phyloP scores from a whole-genome alignment of 1,284 basidiomycete species.

The Pseudozyma thailandica region DNA sequence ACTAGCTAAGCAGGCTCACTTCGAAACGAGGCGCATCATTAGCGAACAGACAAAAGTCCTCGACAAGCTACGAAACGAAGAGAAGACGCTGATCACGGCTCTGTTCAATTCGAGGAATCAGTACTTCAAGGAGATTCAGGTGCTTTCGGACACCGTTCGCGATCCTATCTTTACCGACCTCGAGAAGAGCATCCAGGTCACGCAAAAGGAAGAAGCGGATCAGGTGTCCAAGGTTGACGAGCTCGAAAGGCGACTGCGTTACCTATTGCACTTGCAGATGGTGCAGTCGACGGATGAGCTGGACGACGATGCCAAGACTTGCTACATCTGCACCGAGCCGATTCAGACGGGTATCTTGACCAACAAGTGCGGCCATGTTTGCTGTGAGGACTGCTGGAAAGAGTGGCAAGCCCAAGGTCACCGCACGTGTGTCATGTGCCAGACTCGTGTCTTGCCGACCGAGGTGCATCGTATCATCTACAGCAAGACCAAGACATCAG shows the following conservation, averaged over 20 bases:
- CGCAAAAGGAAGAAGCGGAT: constrained; percentile 46
- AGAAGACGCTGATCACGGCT: constrained; percentile 33
- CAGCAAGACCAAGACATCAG: constrained; percentile 2
- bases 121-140: constrained; percentile 65
- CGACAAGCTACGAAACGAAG: constrained; percentile 46
- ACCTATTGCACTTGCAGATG: constrained; percentile 55
- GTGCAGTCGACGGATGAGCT: constrained; percentile 45
- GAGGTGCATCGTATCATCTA: constrained; percentile 64
- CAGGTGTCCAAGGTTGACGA: constrained; percentile 41
- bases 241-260: constrained; percentile 52
- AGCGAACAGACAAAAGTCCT: constrained; percentile 42
- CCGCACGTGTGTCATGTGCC: constrained; percentile 60
- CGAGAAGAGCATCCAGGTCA: constrained; percentile 22
- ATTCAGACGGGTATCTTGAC: constrained; percentile 60
- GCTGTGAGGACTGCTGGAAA: constrained; percentile 64
- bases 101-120: constrained; percentile 58
- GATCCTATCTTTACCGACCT: constrained; percentile 49
- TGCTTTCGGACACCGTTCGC: constrained; percentile 60
- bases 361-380: constrained; percentile 59
- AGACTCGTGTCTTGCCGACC: constrained; percentile 49
- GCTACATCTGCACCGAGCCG: constrained; percentile 62
- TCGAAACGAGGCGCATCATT: constrained; percentile 32
- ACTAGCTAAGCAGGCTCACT: constrained; percentile 24
- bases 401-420: constrained; percentile 55
- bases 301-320: constrained; percentile 50